A percentile compares a stretch with the other conserved stretches of the same genome.
These are phyloP conservation scores for Malassezia obtusa DNA, from an alignment of 1,284 basidiomycete genomes.

Conservation along the genomic window DNA sequence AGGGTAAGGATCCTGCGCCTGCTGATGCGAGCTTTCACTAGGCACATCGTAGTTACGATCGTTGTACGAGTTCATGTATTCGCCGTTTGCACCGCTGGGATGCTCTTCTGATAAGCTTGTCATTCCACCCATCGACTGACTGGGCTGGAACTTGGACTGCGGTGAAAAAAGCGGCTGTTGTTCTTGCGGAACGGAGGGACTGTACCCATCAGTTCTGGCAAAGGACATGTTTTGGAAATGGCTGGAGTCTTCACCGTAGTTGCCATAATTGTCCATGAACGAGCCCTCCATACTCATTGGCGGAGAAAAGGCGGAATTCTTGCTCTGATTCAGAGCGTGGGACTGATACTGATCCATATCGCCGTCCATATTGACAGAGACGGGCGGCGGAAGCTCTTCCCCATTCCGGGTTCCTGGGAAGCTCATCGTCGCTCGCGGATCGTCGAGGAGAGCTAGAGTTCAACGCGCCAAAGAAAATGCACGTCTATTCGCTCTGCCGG, in stretches of 20 bases:
- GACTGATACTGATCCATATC: background rate
- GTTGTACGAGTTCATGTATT: background rate
- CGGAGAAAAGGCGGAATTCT: background rate
- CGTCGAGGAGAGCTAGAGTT: too few relatives aligned
- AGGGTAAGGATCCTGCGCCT: conserved; percentile 4
- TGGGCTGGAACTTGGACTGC: background rate
- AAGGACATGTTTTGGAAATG: background rate
- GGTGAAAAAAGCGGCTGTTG: background rate
- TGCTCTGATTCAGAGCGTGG: background rate
- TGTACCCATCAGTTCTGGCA: background rate
- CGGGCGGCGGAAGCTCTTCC: background rate
- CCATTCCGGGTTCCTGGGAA: background rate
- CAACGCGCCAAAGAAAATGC: too few relatives aligned
- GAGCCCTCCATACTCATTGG: background rate
- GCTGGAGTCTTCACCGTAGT: background rate
- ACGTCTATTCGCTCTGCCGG: too few relatives aligned
- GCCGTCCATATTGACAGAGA: background rate
- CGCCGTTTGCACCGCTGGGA: background rate
- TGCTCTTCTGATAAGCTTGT: background rate
- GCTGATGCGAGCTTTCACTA: conserved; percentile 2
- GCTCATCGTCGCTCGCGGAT: background rate
- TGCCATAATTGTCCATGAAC: background rate
- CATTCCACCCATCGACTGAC: background rate
- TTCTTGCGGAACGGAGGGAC: background rate
- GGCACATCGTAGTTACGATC: conserved; percentile 1